Evolutionary conservation across 768 basidiomycete genomes (phyloP).

Genomic region (Kwoniella sp.): DNA sequence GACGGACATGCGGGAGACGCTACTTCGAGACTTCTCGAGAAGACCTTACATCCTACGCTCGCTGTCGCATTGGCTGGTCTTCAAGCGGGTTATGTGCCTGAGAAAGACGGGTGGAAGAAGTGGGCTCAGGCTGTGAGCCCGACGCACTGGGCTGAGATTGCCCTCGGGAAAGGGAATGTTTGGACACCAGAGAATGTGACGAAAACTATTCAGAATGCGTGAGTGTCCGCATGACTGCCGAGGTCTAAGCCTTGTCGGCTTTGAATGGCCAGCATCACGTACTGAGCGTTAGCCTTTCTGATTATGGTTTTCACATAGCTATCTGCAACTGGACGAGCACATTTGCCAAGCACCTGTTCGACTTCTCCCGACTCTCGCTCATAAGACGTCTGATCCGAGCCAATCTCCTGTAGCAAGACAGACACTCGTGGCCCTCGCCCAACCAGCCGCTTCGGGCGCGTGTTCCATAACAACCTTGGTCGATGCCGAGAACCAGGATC

Average conservation of each 20-base stretch:
- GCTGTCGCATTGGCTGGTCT: conserved; percentile 66
- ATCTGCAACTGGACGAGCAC: conserved; percentile 79
- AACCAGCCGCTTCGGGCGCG: conserved; percentile 83
- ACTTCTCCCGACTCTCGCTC: conserved; percentile 58
- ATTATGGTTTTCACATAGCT: conserved; percentile 69
- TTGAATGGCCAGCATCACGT: too few species aligned
- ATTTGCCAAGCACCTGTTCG: conserved; percentile 76
- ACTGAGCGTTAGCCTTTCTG: neutral
- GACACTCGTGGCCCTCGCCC: conserved; percentile 60
- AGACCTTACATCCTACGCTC: conserved; percentile 80
- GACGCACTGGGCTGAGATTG: conserved; percentile 12
- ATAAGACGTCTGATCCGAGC: conserved; percentile 1
- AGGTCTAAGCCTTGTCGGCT: neutral
- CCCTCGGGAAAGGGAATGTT: neutral
- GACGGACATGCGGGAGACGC: conserved; percentile 72
- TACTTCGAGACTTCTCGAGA: conserved; percentile 80
- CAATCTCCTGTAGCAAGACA: conserved; percentile 59
- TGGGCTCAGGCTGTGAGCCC: conserved; percentile 27
- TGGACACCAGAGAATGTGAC: conserved; percentile 37
- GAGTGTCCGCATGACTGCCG: conserved; percentile 11
- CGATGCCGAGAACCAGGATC: conserved; percentile 75
- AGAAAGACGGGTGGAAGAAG: conserved; percentile 2
- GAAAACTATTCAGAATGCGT: conserved; percentile 35
- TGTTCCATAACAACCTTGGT: conserved; percentile 87
- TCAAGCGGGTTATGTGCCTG: conserved; percentile 35